phyloP scores from a whole-genome alignment of 2,329 filamentous ascomycete species.

The Beauveria asiatica region DNA sequence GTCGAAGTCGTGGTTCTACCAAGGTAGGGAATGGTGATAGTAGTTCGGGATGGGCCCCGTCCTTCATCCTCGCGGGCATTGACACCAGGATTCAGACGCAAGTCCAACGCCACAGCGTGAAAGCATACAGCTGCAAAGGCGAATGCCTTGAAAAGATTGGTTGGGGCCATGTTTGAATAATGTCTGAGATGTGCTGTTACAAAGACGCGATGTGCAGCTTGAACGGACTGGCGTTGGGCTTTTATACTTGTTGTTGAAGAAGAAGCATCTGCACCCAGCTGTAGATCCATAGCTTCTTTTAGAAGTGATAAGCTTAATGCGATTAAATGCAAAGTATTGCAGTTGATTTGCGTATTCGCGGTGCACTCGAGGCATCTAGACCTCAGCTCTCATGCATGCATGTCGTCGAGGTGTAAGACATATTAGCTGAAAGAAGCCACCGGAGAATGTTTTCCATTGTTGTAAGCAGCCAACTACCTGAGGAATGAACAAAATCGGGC shows the following conservation, averaged over 20 bases:
- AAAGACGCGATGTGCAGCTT: too few relatives aligned
- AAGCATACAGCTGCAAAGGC: not conserved
- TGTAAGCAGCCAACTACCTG: too few relatives aligned
- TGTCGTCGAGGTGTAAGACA: too few relatives aligned
- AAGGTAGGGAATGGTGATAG: conserved; percentile 4
- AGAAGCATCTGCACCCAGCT: too few relatives aligned
- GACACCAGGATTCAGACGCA: not conserved
- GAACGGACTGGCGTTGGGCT: not conserved
- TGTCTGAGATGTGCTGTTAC: not conserved
- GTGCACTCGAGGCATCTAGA: not conserved
- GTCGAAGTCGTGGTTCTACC: not conserved
- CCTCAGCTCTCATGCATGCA: conserved; percentile 3
- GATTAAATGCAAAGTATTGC: too few relatives aligned
- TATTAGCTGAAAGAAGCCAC: not conserved
- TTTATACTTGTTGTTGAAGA: too few relatives aligned
- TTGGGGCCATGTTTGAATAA: not conserved
- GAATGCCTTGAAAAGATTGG: not conserved
- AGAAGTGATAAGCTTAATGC: too few relatives aligned
- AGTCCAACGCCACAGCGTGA: not conserved
- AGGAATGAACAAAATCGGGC: too few relatives aligned
- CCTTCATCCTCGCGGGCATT: not conserved
- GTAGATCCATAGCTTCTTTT: too few relatives aligned
- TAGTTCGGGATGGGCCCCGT: not conserved
- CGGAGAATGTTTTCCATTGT: not conserved
- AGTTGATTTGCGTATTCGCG: too few relatives aligned